Evolutionary conservation across 2,329 filamentous ascomycete genomes (phyloP), one percentile per base, ranked within the genome.

Genomic region (Neocatenulostroma microsporum): DNA sequence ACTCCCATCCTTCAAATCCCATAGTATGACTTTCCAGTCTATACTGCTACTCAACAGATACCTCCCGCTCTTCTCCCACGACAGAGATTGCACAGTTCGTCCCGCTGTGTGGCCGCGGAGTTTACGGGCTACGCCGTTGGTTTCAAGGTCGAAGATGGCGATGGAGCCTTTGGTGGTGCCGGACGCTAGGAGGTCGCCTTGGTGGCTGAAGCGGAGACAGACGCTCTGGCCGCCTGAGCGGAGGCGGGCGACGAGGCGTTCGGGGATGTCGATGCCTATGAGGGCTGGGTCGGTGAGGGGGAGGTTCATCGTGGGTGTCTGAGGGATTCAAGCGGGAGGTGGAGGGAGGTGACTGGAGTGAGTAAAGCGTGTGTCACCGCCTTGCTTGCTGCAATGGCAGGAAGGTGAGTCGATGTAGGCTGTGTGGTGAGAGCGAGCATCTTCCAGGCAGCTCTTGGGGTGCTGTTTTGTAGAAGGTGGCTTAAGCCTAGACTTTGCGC

Each of bases 71-170:
- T 82, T 75, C 35, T 89, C 95, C 91, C 91, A 98, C 67, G 88
- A 94, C 42, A 98, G 64, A 34, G 85, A 94, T 51, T 94, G 89
- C 39, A 98, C 88, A 58, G 91, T 89, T 56, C 85, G 81, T 17
- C 57, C 57, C 9, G 51, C 43, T 34, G 84, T 94, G 64, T 98
- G 91, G 10, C 89, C 91, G 47, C 86, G 79, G 46, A 98, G 70
- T 65, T 96, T 98, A 56, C 87, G 82, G 40, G 91, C 91, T 4
- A 96, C 85, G 24, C 91, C 89, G 72, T 93, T 94, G 8, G 93
- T 98, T 64, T 98, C 93, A 33, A 96, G 78, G 58, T 98, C 91
- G 73, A 94, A 98, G 30, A 98, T 83, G 37, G 94, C 85, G 26
- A 98, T 83, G 4, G 86, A 91, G 49, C 91, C 91, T 65, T 98